A percentile compares a stretch with the other conserved stretches of the same genome.
phyloP scores from a whole-genome alignment of 139 green algal species.

The Chlorella sp. region DNA sequence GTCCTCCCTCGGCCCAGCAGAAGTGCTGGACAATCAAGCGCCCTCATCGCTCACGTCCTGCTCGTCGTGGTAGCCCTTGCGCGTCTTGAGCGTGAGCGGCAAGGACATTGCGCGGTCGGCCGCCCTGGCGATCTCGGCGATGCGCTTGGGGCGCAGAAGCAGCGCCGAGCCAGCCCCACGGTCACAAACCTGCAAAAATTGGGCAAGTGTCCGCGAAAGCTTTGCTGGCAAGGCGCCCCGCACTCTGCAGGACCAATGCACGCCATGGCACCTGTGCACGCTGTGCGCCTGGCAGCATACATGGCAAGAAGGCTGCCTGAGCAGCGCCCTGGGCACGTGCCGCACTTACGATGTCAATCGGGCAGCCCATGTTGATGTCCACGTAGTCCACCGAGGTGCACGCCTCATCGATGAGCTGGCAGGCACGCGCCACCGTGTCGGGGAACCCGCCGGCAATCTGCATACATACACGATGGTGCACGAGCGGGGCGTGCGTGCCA shows the following conservation, averaged over 20 bases:
- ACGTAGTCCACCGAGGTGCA: conserved; percentile 76
- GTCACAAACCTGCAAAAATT: conserved; percentile 41
- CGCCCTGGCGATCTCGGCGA: conserved; percentile 65
- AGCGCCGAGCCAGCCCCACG: conserved; percentile 73
- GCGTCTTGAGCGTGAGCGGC: conserved; percentile 88
- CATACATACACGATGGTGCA: neutral
- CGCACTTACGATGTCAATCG: conserved; percentile 68
- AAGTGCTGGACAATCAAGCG: no score
- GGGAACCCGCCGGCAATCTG: conserved; percentile 60
- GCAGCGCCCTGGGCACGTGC: no score
- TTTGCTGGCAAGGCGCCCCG: no score
- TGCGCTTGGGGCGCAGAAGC: conserved; percentile 60
- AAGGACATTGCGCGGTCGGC: conserved; percentile 40
- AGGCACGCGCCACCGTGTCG: conserved; percentile 58
- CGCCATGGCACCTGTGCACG: no score
- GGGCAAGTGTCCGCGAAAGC: no score
- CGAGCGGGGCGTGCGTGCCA: no score
- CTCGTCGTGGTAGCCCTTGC: conserved; percentile 66
- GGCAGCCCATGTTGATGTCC: conserved; percentile 84
- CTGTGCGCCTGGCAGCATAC: no score
- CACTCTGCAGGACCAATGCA: no score
- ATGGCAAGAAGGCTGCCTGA: no score
- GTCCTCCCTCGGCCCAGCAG: no score
- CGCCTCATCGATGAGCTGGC: conserved; percentile 29
- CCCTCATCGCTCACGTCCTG: conserved; percentile 51